Conservation (phyloP, 306 rosid genomes). For the Acmispon strigosus region DNA sequence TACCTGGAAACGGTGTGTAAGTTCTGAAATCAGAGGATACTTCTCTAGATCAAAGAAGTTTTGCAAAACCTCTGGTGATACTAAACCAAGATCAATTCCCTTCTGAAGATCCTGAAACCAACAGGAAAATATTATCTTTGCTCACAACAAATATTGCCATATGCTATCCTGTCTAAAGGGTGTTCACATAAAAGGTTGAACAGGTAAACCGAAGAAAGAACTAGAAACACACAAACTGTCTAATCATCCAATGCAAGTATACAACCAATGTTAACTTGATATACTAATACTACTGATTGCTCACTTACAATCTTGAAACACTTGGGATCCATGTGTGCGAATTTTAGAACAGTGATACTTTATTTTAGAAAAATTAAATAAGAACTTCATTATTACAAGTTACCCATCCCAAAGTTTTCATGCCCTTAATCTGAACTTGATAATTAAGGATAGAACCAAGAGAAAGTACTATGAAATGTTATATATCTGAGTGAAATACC, state of each 20-base stretch:
- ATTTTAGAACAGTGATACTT: not conserved
- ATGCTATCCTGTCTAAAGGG: constrained; percentile 3
- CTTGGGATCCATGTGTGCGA: not conserved
- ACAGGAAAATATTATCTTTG: not conserved
- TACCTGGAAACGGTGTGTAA: constrained; percentile 92
- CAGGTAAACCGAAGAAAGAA: not conserved
- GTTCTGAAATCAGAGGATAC: constrained; percentile 83
- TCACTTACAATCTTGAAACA: not conserved
- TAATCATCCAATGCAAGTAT: constrained; percentile 1
- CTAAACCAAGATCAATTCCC: constrained; percentile 95
- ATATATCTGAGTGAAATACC: not conserved
- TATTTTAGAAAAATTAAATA: not conserved
- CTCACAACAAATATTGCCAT: not conserved
- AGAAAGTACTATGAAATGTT: not conserved
- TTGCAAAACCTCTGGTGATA: constrained; percentile 87
- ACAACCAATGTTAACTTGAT: not conserved
- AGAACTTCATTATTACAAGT: not conserved
- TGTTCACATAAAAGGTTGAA: constrained; percentile 2
- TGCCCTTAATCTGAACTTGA: not conserved
- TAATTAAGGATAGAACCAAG: not conserved
- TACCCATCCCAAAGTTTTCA: not conserved
- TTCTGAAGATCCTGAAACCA: constrained; percentile 81
- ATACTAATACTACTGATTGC: not conserved
- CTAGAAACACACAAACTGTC: constrained; percentile 1
- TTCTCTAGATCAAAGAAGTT: constrained; percentile 91